Evolutionary conservation across 2,329 filamentous ascomycete species (phyloP), one percentile per base, ranked within the genome.

Genomic region (Pezicula radicicola): DNA sequence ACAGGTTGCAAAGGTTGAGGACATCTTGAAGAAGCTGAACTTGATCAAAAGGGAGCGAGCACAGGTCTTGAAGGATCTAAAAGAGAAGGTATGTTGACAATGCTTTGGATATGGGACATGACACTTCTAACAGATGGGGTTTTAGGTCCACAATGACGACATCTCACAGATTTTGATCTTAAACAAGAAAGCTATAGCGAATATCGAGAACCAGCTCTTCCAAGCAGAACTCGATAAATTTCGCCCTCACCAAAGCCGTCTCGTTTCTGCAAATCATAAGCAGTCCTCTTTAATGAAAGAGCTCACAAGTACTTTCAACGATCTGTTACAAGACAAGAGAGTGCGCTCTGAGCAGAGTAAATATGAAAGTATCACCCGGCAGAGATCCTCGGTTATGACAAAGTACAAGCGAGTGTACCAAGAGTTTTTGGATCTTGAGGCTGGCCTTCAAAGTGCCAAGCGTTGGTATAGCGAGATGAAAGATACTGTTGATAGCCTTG

Each of bases 211-310:
- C 12, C 91, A 96, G 64, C 80, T 99, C 3, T 99, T 99, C 73
- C 89, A 97, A 67, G 85, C 91, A 15, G 94, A 99, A 70, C 78
- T 99, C n/a, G 93, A 97, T 71, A 99, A 99, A 69, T 99, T 97
- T 72, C 79, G 91, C 40, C 88, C 91, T 27, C 90, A 97, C 63
- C 94, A 97, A 67, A 96, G 88, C 63, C 85, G 94, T 33, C 80
- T 99, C 15, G 75, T 96, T 8, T 91, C 97, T 68, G 92, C 94
- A 13, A 95, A 91, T 56, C 94, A 99, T 72, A 99, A 97, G 72
- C 94, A 99, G 69, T 85, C 89, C 0, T 87, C 90, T 0, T 74
- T 99, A 49, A 91, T 99, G 84, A 97, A 97, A 70, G 94, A 99
- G 62, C 79, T 99, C 43, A 96, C 91, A 0, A 80, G 83, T 36